These are phyloP conservation scores for Chernovozyma sophiae-reginae DNA, from an alignment of 1,139 yeast species.

Conservation along the genomic window DNA sequence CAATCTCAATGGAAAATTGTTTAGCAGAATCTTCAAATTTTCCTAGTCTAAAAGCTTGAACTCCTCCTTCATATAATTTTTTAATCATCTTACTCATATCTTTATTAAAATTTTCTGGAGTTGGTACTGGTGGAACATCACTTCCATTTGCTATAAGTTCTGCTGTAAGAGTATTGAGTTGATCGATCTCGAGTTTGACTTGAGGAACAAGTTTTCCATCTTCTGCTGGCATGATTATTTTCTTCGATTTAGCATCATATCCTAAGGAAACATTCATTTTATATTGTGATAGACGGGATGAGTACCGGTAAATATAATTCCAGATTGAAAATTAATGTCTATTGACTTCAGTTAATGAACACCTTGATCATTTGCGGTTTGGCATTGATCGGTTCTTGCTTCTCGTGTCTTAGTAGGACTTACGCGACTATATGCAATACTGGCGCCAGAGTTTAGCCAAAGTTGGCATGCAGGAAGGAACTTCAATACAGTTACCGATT, in stretches of 20 bases:
- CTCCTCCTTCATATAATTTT: slow-evolving; percentile 72
- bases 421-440: too few relatives aligned
- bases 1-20: slow-evolving; percentile 72
- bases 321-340: too few relatives aligned
- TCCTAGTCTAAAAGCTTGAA: slow-evolving; percentile 55
- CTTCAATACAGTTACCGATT: too few relatives aligned
- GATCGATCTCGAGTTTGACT: slow-evolving; percentile 48
- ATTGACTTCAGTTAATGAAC: too few relatives aligned
- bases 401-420: too few relatives aligned
- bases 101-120: slow-evolving; percentile 48
- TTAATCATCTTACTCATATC: slow-evolving; percentile 63
- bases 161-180: slow-evolving; percentile 58
- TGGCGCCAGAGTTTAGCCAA: too few relatives aligned
- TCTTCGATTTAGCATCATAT: slow-evolving; percentile 29
- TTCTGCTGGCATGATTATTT: slow-evolving; percentile 22
- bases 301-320: too few relatives aligned
- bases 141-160: slow-evolving; percentile 57
- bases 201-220: slow-evolving; percentile 21
- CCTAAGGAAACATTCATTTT: slow-evolving; percentile 19
- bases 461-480: too few relatives aligned
- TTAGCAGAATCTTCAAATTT: slow-evolving; percentile 70
- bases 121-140: slow-evolving; percentile 70
- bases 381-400: too few relatives aligned
- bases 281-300: neutral
- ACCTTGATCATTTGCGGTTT: too few relatives aligned